phyloP scores from a whole-genome alignment of 2,329 filamentous ascomycete species.

The Didymella segeticola region DNA sequence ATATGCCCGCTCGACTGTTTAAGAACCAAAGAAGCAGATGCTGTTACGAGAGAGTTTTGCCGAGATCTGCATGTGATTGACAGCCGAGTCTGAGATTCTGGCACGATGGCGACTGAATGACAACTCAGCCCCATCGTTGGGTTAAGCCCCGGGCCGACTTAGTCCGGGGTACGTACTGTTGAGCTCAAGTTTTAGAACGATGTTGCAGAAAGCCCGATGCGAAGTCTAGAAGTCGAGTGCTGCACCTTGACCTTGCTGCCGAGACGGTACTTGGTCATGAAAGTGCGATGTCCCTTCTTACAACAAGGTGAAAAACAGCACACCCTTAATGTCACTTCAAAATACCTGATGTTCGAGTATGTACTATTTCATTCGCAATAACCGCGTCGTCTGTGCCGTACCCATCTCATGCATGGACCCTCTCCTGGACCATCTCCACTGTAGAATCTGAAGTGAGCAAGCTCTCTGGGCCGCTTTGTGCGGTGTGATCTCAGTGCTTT shows the following conservation, averaged over 20 bases:
- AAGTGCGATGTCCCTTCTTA: background rate
- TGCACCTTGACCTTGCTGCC: background rate
- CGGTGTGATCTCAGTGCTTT: too few relatives aligned
- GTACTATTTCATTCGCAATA: background rate
- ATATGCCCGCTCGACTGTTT: conserved; percentile 4
- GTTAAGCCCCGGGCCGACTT: conserved; percentile 24
- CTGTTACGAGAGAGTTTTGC: conserved; percentile 33
- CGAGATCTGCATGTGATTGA: conserved; percentile 33
- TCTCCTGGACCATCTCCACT: background rate
- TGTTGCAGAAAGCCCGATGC: background rate
- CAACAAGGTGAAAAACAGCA: too few relatives aligned
- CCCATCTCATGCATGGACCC: too few relatives aligned
- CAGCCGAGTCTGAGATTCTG: conserved; percentile 12
- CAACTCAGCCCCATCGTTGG: conserved; percentile 14
- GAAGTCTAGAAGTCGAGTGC: background rate
- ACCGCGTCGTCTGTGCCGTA: background rate
- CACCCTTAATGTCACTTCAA: background rate
- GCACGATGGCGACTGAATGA: conserved; percentile 7
- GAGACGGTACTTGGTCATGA: background rate
- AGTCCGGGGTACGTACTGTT: conserved; percentile 20
- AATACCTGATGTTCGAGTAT: background rate
- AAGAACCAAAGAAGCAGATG: conserved; percentile 18
- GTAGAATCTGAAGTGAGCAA: background rate
- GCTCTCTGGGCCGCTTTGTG: background rate
- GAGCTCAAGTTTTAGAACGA: background rate